phyloP scores from a whole-genome alignment of 163 green algal species.

The Chlorella variabilis region DNA sequence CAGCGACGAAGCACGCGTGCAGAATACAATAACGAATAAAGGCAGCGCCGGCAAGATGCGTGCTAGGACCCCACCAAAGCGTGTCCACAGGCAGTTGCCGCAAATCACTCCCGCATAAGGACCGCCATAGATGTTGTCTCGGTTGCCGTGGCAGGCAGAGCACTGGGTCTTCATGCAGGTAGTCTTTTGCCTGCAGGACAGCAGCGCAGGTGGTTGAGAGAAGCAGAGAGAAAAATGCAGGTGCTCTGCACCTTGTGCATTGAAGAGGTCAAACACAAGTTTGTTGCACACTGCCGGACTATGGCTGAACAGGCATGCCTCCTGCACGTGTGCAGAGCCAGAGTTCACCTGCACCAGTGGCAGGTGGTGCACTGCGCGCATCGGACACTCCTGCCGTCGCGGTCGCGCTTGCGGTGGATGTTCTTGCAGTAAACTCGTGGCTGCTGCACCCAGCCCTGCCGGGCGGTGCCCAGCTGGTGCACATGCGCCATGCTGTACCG shows the following conservation, averaged over 20 bases:
- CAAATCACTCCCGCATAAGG: conserved; percentile 45
- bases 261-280: too few relatives aligned
- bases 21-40: not conserved
- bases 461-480: conserved; percentile 17
- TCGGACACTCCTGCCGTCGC: not conserved
- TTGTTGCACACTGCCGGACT: too few relatives aligned
- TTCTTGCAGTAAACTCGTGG: conserved; percentile 18
- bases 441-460: not conserved
- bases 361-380: conserved; percentile 18
- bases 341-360: conserved; percentile 29
- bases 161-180: conserved; percentile 39
- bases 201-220: too few relatives aligned
- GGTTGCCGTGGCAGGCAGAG: conserved; percentile 39
- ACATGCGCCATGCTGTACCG: conserved; percentile 15
- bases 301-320: too few relatives aligned
- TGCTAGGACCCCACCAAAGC: conserved; percentile 23
- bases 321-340: too few relatives aligned
- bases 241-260: too few relatives aligned
- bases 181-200: conserved; percentile 19
- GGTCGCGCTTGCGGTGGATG: conserved; percentile 8
- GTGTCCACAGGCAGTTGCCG: conserved; percentile 52
- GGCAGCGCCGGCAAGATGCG: too few relatives aligned
- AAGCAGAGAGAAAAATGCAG: too few relatives aligned
- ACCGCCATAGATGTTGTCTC: conserved; percentile 45
- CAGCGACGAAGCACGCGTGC: not conserved